These are phyloP conservation scores for Mycena rosella DNA, from an alignment of 768 basidiomycete genomes.

Conservation along the genomic window DNA sequence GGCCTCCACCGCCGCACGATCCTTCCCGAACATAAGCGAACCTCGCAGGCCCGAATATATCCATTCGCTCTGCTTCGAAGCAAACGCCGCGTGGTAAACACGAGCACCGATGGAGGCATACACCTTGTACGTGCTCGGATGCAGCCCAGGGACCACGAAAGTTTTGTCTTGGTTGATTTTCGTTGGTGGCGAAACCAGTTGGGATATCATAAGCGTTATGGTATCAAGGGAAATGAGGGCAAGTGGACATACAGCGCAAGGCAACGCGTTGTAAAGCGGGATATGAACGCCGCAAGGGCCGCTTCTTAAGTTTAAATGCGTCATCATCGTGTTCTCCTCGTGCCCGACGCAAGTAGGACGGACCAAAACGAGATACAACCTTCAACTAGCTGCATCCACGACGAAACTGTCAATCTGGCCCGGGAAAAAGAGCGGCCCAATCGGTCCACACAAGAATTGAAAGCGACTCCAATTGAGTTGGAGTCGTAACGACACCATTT, in stretches of 20 bases:
- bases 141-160: constrained; percentile 48
- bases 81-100: constrained; percentile 65
- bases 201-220: constrained; percentile 32
- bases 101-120: constrained; percentile 68
- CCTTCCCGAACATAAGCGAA: constrained; percentile 67
- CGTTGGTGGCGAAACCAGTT: constrained; percentile 26
- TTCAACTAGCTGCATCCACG: not conserved
- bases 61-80: constrained; percentile 67
- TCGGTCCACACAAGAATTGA: not conserved
- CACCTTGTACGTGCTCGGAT: constrained; percentile 56
- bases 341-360: constrained; percentile 14
- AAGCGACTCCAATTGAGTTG: not conserved
- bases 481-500: constrained; percentile 18
- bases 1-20: constrained; percentile 49
- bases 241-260: constrained; percentile 32
- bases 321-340: constrained; percentile 35
- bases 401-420: not conserved
- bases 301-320: constrained; percentile 36
- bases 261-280: constrained; percentile 11
- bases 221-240: constrained; percentile 27
- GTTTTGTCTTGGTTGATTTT: constrained; percentile 11
- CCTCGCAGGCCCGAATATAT: constrained; percentile 71
- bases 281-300: constrained; percentile 38
- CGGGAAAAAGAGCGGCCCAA: not conserved
- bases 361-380: not conserved